These are phyloP conservation scores for Phenoliferia sp. DNA, from an alignment of 1,284 basidiomycete species.

Conservation along the genomic window DNA sequence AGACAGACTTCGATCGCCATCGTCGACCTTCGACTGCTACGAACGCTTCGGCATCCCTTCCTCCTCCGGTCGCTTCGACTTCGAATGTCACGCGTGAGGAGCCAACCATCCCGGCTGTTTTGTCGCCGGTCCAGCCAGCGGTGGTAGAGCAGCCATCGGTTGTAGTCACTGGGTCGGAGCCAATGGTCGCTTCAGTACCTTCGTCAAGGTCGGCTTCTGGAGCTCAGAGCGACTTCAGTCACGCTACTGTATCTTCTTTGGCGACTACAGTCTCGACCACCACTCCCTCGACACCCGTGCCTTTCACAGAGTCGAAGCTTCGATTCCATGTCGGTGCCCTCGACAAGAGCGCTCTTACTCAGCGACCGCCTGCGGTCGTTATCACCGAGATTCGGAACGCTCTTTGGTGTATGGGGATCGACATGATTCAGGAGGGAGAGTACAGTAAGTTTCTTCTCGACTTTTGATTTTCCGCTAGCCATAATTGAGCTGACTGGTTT, in stretches of 20 bases:
- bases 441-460: slow-evolving; percentile 53
- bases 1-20: slow-evolving; percentile 30
- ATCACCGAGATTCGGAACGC: slow-evolving; percentile 77
- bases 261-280: background rate
- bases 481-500: background rate
- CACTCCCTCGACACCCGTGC: slow-evolving; percentile 5
- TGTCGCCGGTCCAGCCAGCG: slow-evolving; percentile 10
- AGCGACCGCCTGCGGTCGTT: slow-evolving; percentile 74
- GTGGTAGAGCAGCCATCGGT: background rate
- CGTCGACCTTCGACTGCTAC: slow-evolving; percentile 2
- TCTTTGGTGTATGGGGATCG: slow-evolving; percentile 83
- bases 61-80: slow-evolving; percentile 1
- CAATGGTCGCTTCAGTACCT: slow-evolving; percentile 27
- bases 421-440: slow-evolving; percentile 77
- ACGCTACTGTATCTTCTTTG: background rate
- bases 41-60: background rate
- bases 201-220: slow-evolving; percentile 40
- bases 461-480: background rate
- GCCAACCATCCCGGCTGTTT: background rate
- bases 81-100: slow-evolving; percentile 15
- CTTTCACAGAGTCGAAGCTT: slow-evolving; percentile 50
- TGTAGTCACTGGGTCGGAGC: background rate
- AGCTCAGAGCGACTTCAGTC: slow-evolving; percentile 37
- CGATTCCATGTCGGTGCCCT: slow-evolving; percentile 88
- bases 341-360: slow-evolving; percentile 86